Evolutionary conservation across 495 filamentous ascomycete genomes (phyloP).

Genomic region (Neurospora sp.): DNA sequence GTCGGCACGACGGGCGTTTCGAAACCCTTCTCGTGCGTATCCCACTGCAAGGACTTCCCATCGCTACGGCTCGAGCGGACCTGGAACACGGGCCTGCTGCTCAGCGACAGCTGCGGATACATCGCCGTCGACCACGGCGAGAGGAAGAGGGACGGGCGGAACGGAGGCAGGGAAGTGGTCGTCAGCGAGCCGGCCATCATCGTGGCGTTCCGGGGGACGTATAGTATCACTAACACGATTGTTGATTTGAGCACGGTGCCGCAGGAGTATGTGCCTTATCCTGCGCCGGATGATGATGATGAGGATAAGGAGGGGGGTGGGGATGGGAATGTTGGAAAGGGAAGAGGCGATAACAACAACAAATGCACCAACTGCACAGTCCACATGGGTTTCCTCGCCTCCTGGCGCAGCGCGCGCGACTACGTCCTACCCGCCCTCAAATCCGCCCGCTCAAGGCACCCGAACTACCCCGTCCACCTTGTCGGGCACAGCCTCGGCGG

Average conservation of each 20-base stretch:
- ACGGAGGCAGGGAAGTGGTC: conserved; percentile 26
- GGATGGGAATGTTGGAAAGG: neutral
- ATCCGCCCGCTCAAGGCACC: conserved; percentile 45
- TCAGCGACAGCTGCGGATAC: conserved; percentile 91
- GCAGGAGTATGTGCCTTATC: conserved; percentile 85
- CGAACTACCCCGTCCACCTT: conserved; percentile 61
- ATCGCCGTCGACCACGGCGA: conserved; percentile 68
- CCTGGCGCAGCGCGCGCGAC: conserved; percentile 65
- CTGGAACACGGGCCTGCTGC: conserved; percentile 80
- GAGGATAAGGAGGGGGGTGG: conserved; percentile 28
- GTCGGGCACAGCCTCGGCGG: conserved; percentile 90
- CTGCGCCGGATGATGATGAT: conserved; percentile 37
- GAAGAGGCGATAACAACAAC: neutral
- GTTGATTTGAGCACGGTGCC: conserved; percentile 79
- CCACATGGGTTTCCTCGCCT: conserved; percentile 77
- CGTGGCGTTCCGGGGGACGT: conserved; percentile 91
- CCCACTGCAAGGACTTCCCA: conserved; percentile 72
- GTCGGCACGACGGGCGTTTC: conserved; percentile 71
- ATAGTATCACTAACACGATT: conserved; percentile 83
- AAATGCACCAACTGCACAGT: conserved; percentile 79
- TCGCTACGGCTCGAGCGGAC: conserved; percentile 68
- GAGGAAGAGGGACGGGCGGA: neutral
- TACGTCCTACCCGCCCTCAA: conserved; percentile 52
- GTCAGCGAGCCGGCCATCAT: conserved; percentile 45
- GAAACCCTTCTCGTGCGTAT: conserved; percentile 74